Conservation (phyloP, 805 yeast species). For the Lipomyces chichibuensis region DNA sequence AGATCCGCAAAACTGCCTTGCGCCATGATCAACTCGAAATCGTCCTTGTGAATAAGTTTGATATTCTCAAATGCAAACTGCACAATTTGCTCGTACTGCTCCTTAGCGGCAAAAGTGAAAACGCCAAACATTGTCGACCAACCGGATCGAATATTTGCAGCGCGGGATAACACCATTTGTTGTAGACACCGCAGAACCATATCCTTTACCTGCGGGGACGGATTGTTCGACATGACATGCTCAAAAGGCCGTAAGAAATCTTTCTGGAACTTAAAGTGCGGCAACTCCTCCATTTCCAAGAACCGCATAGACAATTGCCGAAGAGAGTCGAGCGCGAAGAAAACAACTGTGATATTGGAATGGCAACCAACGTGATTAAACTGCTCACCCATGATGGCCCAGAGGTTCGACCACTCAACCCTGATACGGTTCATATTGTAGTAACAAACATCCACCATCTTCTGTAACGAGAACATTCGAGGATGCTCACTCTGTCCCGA, state of each 20-base stretch:
- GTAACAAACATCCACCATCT: slow-evolving; percentile 95
- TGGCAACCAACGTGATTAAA: slow-evolving; percentile 86
- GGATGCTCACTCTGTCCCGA: slow-evolving; percentile 82
- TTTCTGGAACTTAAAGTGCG: slow-evolving; percentile 93
- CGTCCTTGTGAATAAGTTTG: slow-evolving; percentile 61
- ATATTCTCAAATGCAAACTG: slow-evolving; percentile 65
- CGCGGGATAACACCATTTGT: slow-evolving; percentile 79
- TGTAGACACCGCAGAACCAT: slow-evolving; percentile 88
- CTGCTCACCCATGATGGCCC: slow-evolving; percentile 91
- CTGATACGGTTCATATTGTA: slow-evolving; percentile 96
- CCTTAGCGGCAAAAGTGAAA: slow-evolving; percentile 71
- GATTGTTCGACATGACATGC: slow-evolving; percentile 69
- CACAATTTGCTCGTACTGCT: slow-evolving; percentile 59
- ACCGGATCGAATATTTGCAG: slow-evolving; percentile 80
- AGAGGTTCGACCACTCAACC: slow-evolving; percentile 93
- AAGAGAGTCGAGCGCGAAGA: slow-evolving; percentile 90
- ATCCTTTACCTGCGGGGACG: slow-evolving; percentile 71
- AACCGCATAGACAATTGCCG: slow-evolving; percentile 92
- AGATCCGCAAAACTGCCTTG: slow-evolving; percentile 72
- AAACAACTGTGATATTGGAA: slow-evolving; percentile 71
- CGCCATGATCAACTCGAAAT: slow-evolving; percentile 61
- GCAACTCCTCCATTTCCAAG: slow-evolving; percentile 87
- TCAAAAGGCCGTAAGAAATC: slow-evolving; percentile 92
- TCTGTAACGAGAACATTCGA: slow-evolving; percentile 87
- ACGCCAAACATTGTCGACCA: slow-evolving; percentile 89